Conservation (phyloP, 352 stramenopile species). For the Bremia lactucae region DNA sequence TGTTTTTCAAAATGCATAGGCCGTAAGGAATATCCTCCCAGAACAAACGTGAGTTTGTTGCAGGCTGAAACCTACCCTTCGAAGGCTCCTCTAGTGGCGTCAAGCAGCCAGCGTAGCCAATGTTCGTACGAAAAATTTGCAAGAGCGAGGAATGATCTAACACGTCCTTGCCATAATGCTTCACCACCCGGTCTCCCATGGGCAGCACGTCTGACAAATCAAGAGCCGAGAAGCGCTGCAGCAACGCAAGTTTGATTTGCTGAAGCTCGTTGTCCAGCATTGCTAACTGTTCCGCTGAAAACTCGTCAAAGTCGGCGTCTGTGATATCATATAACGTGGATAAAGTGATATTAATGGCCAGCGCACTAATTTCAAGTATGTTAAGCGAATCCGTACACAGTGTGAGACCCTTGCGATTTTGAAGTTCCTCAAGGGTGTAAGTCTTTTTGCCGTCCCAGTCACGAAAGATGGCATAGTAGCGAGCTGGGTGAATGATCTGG, state of each 20-base stretch:
- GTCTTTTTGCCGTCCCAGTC: slow-evolving; percentile 87
- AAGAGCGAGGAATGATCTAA: slow-evolving; percentile 77
- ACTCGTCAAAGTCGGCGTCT: slow-evolving; percentile 90
- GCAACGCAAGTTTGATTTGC: slow-evolving; percentile 84
- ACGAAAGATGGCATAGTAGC: slow-evolving; percentile 89
- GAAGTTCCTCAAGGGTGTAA: slow-evolving; percentile 78
- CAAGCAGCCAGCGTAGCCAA: slow-evolving; percentile 83
- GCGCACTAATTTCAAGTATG: not conserved
- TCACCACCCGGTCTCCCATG: slow-evolving; percentile 85
- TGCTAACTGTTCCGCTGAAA: slow-evolving; percentile 86
- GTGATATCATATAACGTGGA: not conserved
- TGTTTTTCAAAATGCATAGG: slow-evolving; percentile 90
- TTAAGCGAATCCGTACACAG: slow-evolving; percentile 54
- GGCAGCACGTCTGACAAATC: slow-evolving; percentile 86
- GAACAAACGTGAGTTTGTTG: slow-evolving; percentile 81
- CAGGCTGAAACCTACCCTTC: slow-evolving; percentile 68
- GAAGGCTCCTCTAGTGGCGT: slow-evolving; percentile 80
- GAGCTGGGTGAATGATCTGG: slow-evolving; percentile 89
- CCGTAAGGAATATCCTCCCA: slow-evolving; percentile 90
- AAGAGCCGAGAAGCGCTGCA: slow-evolving; percentile 85
- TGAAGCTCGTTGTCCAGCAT: slow-evolving; percentile 90
- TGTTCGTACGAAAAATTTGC: slow-evolving; percentile 87
- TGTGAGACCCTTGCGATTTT: slow-evolving; percentile 77
- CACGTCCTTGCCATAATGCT: slow-evolving; percentile 89
- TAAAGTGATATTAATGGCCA: slow-evolving; percentile 6